Evolutionary conservation across 2,329 filamentous ascomycete species (phyloP), one percentile per base, ranked within the genome.

Genomic region (Colletotrichum tofieldiae): DNA sequence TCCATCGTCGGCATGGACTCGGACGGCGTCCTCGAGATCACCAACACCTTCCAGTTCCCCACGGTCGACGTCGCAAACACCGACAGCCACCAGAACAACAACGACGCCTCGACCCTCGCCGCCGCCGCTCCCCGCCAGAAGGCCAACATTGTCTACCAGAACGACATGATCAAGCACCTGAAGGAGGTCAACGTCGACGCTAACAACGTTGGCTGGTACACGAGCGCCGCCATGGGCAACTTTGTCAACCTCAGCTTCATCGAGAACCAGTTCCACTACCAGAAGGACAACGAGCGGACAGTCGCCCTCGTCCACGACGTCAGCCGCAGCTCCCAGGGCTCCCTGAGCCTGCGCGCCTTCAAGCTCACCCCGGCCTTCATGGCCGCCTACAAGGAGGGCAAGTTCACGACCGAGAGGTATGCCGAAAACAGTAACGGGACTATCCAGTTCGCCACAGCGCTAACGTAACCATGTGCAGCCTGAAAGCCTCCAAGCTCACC

Each of bases 121-220:
- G 93, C 95, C 39, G 93, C 94, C 18, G 96, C 96, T 58, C 96
- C 96, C 76, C 93, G 96, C 77, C 93, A 95, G 76, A 98, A 98
- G 88, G 90, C 93, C 79, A 98, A 97, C 83, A 88, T 92, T 29
- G 85, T 88, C 77, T 98, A 99, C 86, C 94, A 98, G 86, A 92
- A 91, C 76, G 96, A 99, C 84, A 98, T 98, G 96, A 96, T 99
- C 84, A 93, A 95, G 80, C 95, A 96, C 84, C 87, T 98, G 75
- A 93, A 96, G 82, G 96, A 98, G 85, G 96, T 99, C 80, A 99
- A 98, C 83, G 94, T 98, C 72, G 96, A 99, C 83, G 96, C 96
- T 76, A 98, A 98, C 88, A 97, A 94, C 79, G 94, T 97, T 73
- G 96, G 96, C 79, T 99, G 95, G 95, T 99, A 99, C 87, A 98